phyloP scores from a whole-genome alignment of 2,329 filamentous ascomycete species.

The Aureobasidium sp. region DNA sequence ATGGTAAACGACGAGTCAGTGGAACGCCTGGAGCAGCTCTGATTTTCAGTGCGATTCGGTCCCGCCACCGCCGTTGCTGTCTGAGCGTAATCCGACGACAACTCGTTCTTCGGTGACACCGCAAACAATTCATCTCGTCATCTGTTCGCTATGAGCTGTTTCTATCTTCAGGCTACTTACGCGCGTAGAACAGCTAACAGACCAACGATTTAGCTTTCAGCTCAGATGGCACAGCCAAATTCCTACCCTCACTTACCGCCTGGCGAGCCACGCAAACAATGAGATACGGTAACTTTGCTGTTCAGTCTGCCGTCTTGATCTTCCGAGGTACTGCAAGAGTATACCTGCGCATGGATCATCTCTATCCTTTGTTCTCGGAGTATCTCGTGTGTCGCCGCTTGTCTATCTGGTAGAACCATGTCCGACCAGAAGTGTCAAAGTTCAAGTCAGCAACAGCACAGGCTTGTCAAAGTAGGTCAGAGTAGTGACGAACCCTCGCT shows the following conservation, averaged over 20 bases:
- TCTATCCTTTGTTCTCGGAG: background rate
- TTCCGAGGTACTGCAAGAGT: background rate
- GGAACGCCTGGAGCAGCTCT: conserved; percentile 8
- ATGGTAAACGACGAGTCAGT: background rate
- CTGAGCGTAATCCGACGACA: conserved; percentile 10
- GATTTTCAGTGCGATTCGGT: background rate
- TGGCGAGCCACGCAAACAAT: background rate
- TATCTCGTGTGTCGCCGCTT: background rate
- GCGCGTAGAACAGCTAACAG: background rate
- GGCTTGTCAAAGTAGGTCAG: background rate
- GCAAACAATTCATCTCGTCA: background rate
- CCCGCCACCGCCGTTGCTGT: background rate
- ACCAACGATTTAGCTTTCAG: background rate
- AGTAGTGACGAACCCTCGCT: background rate
- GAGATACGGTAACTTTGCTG: background rate
- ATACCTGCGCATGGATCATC: background rate
- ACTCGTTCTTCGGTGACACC: background rate
- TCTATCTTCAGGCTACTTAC: background rate
- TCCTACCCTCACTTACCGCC: background rate
- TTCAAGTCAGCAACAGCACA: background rate
- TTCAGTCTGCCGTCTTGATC: background rate
- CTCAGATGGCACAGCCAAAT: background rate
- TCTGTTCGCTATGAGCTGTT: background rate
- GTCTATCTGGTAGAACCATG: background rate
- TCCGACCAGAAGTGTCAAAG: background rate